Evolutionary conservation across 2,329 filamentous ascomycete species (phyloP), one percentile per base, ranked within the genome.

Genomic region (Verticillium zaregamsianum): DNA sequence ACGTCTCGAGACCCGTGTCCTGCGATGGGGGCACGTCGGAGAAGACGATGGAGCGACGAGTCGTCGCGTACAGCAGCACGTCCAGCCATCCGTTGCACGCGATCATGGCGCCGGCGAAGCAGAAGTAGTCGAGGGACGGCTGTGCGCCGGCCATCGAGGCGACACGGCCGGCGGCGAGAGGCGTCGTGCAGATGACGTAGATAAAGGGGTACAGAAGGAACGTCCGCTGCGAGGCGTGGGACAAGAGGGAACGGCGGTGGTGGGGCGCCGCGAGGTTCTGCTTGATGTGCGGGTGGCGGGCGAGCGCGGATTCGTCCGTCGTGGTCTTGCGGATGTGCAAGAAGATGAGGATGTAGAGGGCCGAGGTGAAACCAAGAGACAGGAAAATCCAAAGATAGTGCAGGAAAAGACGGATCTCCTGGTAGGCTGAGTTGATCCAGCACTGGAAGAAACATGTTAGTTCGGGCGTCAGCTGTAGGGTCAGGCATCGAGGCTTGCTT

Each of bases 131-230:
- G 1, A 86, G 75, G 0, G 82, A 79, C 3, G 86, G 78, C 0
- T 75, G 58, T 11, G 76, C 73, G 1, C 84, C 82, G 0, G 83
- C 80, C 82, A 90, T 88, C 23, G 81, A 81, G 17, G 82, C 82
- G 68, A 90, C 86, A 63, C 88, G 83, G 15, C 87, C 86, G 0
- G 84, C 79, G 5, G 87, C 87, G 0, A 91, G 77, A 0, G 89
- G 89, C 0, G 87, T 79, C 0, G 88, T 91, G 69, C 88, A 89
- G n/a, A 89, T 67, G 7, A 90, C 80, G 70, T 91, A 91, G 65
- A 90, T 87, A 66, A 88, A 69, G 0, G 89, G 89, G 63, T 91
- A 91, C 8, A 89, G 78, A 33, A 90, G 85, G 64, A 90, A 86
- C 9, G 84, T 79, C 5, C 80, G 80, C 63, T 83, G 80, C 63